Base-by-base conservation (phyloP, 2,329 filamentous ascomycete species). In the Cercospora sp. region DNA sequence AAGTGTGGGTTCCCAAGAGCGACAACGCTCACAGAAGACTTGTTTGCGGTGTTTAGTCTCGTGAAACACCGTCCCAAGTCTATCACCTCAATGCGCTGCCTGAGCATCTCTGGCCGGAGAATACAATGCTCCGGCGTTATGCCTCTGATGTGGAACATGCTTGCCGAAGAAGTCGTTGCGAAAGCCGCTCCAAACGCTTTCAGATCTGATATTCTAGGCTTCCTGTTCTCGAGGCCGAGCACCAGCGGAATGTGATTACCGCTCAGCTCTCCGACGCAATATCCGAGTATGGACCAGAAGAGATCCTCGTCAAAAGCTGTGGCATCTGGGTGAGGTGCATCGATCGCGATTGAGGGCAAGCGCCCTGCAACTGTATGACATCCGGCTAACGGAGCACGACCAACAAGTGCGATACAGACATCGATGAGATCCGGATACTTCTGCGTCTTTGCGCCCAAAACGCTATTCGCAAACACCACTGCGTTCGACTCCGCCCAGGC, bases 361-460 rank as follows among this genome's bases (percentile, higher is more conserved):
- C 79, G 72, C 13, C 74, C 71, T 3, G 63, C 67, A 5, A 72
- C 65, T 12, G 77, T 31, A 63, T 81, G 77, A 18, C 75, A 70
- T 0, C 76, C 77, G 0, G 74, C 75, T 16, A 68, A 45, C 0
- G 79, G 78, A 0, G 77, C 77, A 6, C 79, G 74, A 1, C 82
- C 82, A 0, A 82, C 83, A 57, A 84, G 64, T 0, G 81, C 82
- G 40, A 83, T 81, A 48, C 75, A 79, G 5, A 83, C 76, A 33
- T 84, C 82, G 2, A 84, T 75, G 40, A 80, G 81, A 61, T 84
- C 82, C 0, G 82, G 82, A 65, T 82, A 83, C 65, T 84, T 84
- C 64, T 79, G 77, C 0, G 82, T 84, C 20, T 77, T 76, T 0
- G 82, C 81, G 0, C 81, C 82, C 0, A 84, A 76, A 0, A 84